These are phyloP conservation scores for Russula ochroleuca DNA, from an alignment of 768 basidiomycete genomes.

Conservation along the genomic window DNA sequence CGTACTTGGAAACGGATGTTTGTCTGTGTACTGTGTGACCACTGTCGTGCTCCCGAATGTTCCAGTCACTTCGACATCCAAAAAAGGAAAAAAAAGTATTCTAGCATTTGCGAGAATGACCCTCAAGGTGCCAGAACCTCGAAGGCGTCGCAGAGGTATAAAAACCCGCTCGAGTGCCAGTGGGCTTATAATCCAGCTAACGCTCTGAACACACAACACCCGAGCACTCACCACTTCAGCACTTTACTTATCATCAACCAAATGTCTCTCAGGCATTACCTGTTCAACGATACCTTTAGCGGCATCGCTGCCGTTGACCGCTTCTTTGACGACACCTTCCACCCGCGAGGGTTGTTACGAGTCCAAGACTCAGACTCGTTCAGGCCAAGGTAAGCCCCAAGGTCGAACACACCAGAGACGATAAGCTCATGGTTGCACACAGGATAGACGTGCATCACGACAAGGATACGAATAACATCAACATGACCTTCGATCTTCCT, in stretches of 20 bases:
- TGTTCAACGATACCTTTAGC: background rate
- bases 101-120: too few relatives aligned
- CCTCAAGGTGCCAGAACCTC: background rate
- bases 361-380: background rate
- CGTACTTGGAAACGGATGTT: background rate
- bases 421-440: background rate
- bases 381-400: conserved; percentile 9
- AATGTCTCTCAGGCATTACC: conserved; percentile 5
- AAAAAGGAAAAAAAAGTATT: background rate
- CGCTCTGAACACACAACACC: background rate
- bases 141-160: conserved; percentile 1
- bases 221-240: background rate
- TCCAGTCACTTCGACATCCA: background rate
- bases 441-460: conserved; percentile 53
- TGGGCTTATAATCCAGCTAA: background rate
- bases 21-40: background rate
- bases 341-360: background rate
- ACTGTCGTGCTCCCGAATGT: background rate
- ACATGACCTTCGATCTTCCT: conserved; percentile 53
- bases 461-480: conserved; percentile 43
- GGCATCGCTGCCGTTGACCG: conserved; percentile 1
- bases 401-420: background rate
- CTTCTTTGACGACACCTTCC: conserved; percentile 11
- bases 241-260: too few relatives aligned
- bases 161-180: background rate